Evolutionary conservation across 768 basidiomycete species (phyloP).

Genomic region (Tricholoma furcatifolium): DNA sequence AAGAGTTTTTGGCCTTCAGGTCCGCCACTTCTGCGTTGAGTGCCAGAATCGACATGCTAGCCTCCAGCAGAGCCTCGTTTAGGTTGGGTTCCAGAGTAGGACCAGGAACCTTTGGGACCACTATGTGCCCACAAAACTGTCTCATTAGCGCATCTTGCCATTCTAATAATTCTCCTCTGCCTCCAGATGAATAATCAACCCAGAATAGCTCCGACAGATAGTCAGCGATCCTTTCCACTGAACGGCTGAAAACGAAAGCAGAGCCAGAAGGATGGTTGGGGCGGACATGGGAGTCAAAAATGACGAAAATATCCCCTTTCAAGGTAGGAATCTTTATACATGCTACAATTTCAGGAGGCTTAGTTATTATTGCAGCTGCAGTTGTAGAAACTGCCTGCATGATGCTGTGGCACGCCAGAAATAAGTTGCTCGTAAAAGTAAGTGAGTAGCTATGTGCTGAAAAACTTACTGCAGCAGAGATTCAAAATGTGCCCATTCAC

Average conservation of each 20-base stretch:
- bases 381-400: constrained; percentile 25
- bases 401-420: constrained; percentile 16
- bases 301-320: constrained; percentile 42
- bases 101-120: constrained; percentile 32
- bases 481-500: constrained; percentile 26
- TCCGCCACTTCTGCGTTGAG: constrained; percentile 40
- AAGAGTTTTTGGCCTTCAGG: constrained; percentile 23
- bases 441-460: constrained; percentile 23
- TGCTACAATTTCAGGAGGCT: constrained; percentile 68
- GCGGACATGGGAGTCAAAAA: constrained; percentile 71
- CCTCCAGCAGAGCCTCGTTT: constrained; percentile 41
- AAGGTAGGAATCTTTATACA: constrained; percentile 40
- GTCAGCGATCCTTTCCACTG: constrained; percentile 38
- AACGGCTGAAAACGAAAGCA: constrained; percentile 53
- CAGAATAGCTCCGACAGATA: constrained; percentile 48
- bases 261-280: constrained; percentile 58
- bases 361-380: constrained; percentile 56
- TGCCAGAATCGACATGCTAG: constrained; percentile 47
- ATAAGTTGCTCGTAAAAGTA: neutral
- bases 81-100: constrained; percentile 16
- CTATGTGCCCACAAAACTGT: constrained; percentile 59
- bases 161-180: too few species aligned
- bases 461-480: constrained; percentile 27
- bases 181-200: constrained; percentile 39
- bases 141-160: constrained; percentile 40